Evolutionary conservation across 345 rosid genomes (phyloP).

Genomic region (Sisymbrium irio): DNA sequence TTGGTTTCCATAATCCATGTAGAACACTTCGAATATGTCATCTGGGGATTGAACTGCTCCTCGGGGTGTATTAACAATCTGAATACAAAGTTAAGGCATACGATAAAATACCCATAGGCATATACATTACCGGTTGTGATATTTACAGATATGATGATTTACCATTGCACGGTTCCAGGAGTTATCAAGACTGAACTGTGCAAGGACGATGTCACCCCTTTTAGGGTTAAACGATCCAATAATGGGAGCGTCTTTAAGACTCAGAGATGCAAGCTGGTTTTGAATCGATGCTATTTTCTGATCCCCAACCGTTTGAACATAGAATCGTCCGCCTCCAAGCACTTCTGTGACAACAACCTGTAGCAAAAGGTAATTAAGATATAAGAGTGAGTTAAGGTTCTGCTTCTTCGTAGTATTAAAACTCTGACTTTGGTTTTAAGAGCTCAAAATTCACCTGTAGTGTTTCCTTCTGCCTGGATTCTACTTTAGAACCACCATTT

Average conservation of each 20-base stretch:
- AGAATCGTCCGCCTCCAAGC: constrained; percentile 83
- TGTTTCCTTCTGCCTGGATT: constrained; percentile 85
- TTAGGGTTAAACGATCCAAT: constrained; percentile 87
- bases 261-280: constrained; percentile 72
- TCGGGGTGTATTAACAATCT: constrained; percentile 89
- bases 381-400: neutral
- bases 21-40: constrained; percentile 91
- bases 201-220: constrained; percentile 86
- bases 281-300: constrained; percentile 75
- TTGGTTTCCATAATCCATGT: constrained; percentile 93
- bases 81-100: constrained; percentile 6
- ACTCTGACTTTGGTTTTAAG: neutral
- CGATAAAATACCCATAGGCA: constrained; percentile 1
- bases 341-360: constrained; percentile 96
- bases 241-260: constrained; percentile 73
- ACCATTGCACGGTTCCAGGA: constrained; percentile 99
- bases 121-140: neutral
- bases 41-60: constrained; percentile 62
- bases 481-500: constrained; percentile 54
- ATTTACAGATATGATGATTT: constrained; percentile 24
- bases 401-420: neutral
- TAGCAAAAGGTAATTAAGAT: constrained; percentile 15
- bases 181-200: constrained; percentile 92
- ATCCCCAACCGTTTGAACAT: constrained; percentile 83
- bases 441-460: constrained; percentile 51